phyloP scores from a whole-genome alignment of 1,139 yeast genomes.

The Candida gigantensis region DNA sequence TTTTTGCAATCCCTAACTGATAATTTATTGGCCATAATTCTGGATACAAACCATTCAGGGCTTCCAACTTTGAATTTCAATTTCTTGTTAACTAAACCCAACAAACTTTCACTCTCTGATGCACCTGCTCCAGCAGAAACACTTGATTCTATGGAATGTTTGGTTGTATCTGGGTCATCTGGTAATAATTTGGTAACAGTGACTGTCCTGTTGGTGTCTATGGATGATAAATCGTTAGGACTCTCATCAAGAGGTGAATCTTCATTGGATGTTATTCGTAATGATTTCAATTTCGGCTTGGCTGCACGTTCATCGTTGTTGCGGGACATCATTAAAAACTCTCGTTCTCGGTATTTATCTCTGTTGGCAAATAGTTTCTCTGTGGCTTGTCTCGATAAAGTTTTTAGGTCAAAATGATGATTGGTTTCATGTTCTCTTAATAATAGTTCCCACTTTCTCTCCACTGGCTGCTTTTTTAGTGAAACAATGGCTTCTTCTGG shows the following conservation, averaged over 20 bases:
- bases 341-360: conserved; percentile 6
- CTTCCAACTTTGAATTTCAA: conserved; percentile 37
- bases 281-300: conserved; percentile 1
- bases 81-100: conserved; percentile 16
- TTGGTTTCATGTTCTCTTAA: conserved; percentile 44
- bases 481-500: conserved; percentile 35
- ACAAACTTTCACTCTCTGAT: conserved; percentile 6
- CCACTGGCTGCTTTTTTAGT: conserved; percentile 33
- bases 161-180: conserved; percentile 6
- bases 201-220: conserved; percentile 4
- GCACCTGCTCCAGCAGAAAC: conserved; percentile 8
- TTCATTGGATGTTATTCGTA: conserved; percentile 17
- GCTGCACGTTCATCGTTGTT: neutral
- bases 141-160: conserved; percentile 11
- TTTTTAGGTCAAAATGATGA: conserved; percentile 34
- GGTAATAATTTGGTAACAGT: conserved; percentile 10
- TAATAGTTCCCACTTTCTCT: conserved; percentile 49
- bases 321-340: conserved; percentile 1
- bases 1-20: conserved; percentile 35
- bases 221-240: neutral
- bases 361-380: conserved; percentile 8
- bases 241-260: conserved; percentile 15
- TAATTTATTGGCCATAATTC: conserved; percentile 38
- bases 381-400: conserved; percentile 16
- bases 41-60: conserved; percentile 46